Percentiles rank a stretch among this genome's conserved stretches.
Evolutionary conservation across 495 filamentous ascomycete species (phyloP).

Genomic region (Trichocladium uniseriatum): DNA sequence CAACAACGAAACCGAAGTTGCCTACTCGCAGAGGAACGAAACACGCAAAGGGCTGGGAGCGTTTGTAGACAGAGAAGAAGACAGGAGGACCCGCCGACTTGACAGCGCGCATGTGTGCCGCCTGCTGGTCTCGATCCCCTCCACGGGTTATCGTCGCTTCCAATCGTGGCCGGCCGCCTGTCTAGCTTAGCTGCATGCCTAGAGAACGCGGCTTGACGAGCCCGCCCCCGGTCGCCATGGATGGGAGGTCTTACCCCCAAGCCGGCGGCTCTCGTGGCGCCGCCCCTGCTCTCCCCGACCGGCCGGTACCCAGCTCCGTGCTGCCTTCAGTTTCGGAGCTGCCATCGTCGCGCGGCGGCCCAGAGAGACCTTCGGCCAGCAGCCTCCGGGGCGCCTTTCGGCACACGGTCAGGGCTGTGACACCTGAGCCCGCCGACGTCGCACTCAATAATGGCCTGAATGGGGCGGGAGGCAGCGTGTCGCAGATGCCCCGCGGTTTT

Average conservation of each 20-base stretch:
- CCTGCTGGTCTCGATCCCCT: neutral
- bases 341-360: constrained; percentile 12
- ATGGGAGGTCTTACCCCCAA: constrained; percentile 10
- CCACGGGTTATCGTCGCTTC: neutral
- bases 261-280: constrained; percentile 3
- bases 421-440: constrained; percentile 41
- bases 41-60: neutral
- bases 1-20: neutral
- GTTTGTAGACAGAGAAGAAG: neutral
- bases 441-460: constrained; percentile 17
- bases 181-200: constrained; percentile 5
- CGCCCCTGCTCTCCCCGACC: constrained; percentile 17
- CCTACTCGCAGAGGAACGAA: too few species aligned
- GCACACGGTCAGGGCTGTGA: constrained; percentile 42
- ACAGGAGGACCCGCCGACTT: neutral
- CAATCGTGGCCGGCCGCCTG: neutral
- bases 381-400: constrained; percentile 23
- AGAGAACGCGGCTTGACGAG: constrained; percentile 13
- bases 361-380: constrained; percentile 17
- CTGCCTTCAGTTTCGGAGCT: constrained; percentile 21
- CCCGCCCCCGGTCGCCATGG: constrained; percentile 21
- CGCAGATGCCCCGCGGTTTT: constrained; percentile 25
- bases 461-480: constrained; percentile 13
- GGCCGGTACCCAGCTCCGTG: constrained; percentile 10
- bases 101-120: constrained; percentile 4